phyloP scores from a whole-genome alignment of 345 rosid genomes.

The Moringa oleifera region DNA sequence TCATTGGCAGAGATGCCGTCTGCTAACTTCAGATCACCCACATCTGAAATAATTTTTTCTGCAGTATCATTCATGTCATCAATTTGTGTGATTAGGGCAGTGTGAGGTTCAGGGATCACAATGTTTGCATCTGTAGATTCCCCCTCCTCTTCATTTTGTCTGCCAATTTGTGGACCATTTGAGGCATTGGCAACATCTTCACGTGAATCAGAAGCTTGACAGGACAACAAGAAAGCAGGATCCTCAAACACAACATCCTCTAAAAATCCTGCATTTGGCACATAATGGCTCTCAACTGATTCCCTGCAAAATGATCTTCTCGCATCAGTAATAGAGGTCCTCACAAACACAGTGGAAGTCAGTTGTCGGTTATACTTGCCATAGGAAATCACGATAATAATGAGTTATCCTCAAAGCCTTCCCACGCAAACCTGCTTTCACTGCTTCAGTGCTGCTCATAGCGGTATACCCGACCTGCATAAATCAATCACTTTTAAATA shows the following conservation, averaged over 20 bases:
- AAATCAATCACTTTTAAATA: slow-evolving; percentile 16
- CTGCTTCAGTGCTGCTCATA: slow-evolving; percentile 70
- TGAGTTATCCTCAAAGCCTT: slow-evolving; percentile 86
- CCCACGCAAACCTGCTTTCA: slow-evolving; percentile 89
- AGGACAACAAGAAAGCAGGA: slow-evolving; percentile 36
- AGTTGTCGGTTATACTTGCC: slow-evolving; percentile 36
- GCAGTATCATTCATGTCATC: slow-evolving; percentile 27
- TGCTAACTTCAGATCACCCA: slow-evolving; percentile 37
- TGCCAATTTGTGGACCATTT: slow-evolving; percentile 25
- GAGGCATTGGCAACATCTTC: slow-evolving; percentile 31
- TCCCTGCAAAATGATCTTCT: slow-evolving; percentile 52
- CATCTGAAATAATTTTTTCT: slow-evolving; percentile 31
- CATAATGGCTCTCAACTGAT: slow-evolving; percentile 62
- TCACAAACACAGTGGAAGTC: slow-evolving; percentile 8
- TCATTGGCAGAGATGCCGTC: slow-evolving; percentile 33
- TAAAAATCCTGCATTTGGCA: slow-evolving; percentile 80
- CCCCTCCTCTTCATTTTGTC: slow-evolving; percentile 26
- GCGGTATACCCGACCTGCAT: slow-evolving; percentile 84
- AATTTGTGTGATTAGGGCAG: slow-evolving; percentile 19
- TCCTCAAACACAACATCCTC: slow-evolving; percentile 80
- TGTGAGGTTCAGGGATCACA: slow-evolving; percentile 12
- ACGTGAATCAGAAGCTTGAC: slow-evolving; percentile 30
- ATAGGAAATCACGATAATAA: slow-evolving; percentile 73
- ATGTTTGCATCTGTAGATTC: slow-evolving; percentile 19
- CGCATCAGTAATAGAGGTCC: slow-evolving; percentile 19